phyloP scores from a whole-genome alignment of 371 early-diverging fungal genomes.

The Thermomucor indicae-seudaticae region DNA sequence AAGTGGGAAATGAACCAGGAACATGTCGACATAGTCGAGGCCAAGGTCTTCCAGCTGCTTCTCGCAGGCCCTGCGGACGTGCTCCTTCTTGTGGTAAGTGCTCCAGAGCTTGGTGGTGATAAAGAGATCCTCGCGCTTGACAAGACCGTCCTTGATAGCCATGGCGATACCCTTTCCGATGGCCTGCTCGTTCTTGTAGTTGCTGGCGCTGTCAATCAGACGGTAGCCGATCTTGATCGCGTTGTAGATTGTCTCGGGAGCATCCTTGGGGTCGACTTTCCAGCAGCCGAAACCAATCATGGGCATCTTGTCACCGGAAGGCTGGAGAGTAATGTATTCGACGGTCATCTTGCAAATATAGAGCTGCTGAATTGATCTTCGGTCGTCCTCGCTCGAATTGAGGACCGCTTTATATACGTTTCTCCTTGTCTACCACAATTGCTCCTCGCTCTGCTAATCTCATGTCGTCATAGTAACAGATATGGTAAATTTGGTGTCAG shows the following conservation, averaged over 20 bases:
- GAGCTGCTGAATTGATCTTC: too few relatives aligned
- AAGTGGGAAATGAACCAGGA: conserved; percentile 44
- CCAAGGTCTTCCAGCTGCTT: conserved; percentile 52
- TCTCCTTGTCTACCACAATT: too few relatives aligned
- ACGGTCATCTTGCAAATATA: conserved; percentile 17
- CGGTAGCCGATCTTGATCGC: conserved; percentile 26
- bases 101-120: conserved; percentile 77
- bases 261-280: conserved; percentile 27
- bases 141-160: conserved; percentile 46
- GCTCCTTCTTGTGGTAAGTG: conserved; percentile 47
- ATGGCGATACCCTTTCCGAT: conserved; percentile 39
- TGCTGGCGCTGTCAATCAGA: conserved; percentile 22
- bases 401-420: too few relatives aligned
- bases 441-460: too few relatives aligned
- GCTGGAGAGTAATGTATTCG: conserved; percentile 19
- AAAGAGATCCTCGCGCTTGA: conserved; percentile 61
- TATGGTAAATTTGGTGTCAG: too few relatives aligned
- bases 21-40: conserved; percentile 74
- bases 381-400: too few relatives aligned
- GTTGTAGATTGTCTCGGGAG: conserved; percentile 16
- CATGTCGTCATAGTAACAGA: too few relatives aligned
- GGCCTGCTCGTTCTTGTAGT: conserved; percentile 55
- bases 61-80: conserved; percentile 46
- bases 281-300: conserved; percentile 26
- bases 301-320: conserved; percentile 19